Evolutionary conservation across 2,329 filamentous ascomycete species (phyloP).

Genomic region (Monosporascus sp.): DNA sequence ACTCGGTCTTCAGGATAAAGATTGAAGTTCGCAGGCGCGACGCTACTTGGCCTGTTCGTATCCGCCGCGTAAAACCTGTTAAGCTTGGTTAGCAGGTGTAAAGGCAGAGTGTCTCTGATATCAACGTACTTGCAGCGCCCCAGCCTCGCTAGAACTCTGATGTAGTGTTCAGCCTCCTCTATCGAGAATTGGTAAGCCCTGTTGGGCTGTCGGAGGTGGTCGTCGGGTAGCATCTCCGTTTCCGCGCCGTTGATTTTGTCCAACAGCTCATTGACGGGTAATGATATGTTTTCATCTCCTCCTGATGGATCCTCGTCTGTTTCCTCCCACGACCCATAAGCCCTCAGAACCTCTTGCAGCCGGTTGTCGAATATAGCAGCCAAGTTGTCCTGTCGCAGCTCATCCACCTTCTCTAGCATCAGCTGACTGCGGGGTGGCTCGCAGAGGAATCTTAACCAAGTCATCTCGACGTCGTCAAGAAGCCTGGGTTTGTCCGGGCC

Average conservation of each 20-base stretch:
- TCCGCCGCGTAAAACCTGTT: constrained; percentile 8
- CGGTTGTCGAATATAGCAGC: constrained; percentile 23
- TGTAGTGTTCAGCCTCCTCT: constrained; percentile 15
- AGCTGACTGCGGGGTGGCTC: constrained; percentile 23
- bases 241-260: constrained; percentile 23
- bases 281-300: neutral
- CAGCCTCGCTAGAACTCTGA: constrained; percentile 9
- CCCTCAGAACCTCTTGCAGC: constrained; percentile 21
- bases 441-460: constrained; percentile 22
- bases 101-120: neutral
- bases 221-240: neutral
- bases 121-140: constrained; percentile 23
- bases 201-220: constrained; percentile 18
- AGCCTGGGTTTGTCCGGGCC: neutral
- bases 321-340: constrained; percentile 8
- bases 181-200: constrained; percentile 24
- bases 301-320: neutral
- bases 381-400: constrained; percentile 18
- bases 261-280: constrained; percentile 11
- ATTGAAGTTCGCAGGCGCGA: constrained; percentile 16
- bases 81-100: constrained; percentile 8
- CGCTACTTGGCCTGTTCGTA: constrained; percentile 1
- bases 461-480: constrained; percentile 19
- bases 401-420: constrained; percentile 21
- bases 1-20: constrained; percentile 26